A percentile compares a stretch with the other conserved stretches of the same genome.
Evolutionary conservation across 2,329 filamentous ascomycete species (phyloP).

Genomic region (Ophiostoma montium): DNA sequence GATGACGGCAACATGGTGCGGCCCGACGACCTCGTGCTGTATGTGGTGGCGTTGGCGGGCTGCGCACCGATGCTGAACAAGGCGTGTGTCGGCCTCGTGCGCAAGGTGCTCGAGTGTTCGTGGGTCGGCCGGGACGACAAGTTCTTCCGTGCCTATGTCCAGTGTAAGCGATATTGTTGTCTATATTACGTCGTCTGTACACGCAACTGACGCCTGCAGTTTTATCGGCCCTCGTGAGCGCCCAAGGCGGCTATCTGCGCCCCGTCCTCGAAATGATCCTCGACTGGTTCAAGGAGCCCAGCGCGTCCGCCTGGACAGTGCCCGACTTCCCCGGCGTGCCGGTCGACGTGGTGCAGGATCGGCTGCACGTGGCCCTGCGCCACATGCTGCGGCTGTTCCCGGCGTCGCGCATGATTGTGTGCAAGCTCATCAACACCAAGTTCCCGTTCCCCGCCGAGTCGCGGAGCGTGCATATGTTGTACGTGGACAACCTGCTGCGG

Average conservation of each 20-base stretch:
- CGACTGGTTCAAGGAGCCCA: conserved; percentile 51
- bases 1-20: conserved; percentile 25
- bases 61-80: conserved; percentile 46
- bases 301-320: conserved; percentile 31
- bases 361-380: conserved; percentile 62
- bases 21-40: conserved; percentile 43
- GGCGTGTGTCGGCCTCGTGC: conserved; percentile 44
- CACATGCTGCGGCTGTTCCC: conserved; percentile 72
- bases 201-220: conserved; percentile 34
- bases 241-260: conserved; percentile 55
- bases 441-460: conserved; percentile 70
- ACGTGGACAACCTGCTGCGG: conserved; percentile 69
- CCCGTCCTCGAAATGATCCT: conserved; percentile 48
- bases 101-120: conserved; percentile 42
- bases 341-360: conserved; percentile 50
- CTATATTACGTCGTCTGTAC: neutral
- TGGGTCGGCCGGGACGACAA: conserved; percentile 52
- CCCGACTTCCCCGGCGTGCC: conserved; percentile 44
- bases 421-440: conserved; percentile 48
- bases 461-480: conserved; percentile 69
- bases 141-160: conserved; percentile 48
- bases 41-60: conserved; percentile 48
- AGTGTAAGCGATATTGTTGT: no score
- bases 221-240: conserved; percentile 59
- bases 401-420: conserved; percentile 56